phyloP scores from a whole-genome alignment of 192 early-diverging fungal genomes.

The Linnemannia elongata region DNA sequence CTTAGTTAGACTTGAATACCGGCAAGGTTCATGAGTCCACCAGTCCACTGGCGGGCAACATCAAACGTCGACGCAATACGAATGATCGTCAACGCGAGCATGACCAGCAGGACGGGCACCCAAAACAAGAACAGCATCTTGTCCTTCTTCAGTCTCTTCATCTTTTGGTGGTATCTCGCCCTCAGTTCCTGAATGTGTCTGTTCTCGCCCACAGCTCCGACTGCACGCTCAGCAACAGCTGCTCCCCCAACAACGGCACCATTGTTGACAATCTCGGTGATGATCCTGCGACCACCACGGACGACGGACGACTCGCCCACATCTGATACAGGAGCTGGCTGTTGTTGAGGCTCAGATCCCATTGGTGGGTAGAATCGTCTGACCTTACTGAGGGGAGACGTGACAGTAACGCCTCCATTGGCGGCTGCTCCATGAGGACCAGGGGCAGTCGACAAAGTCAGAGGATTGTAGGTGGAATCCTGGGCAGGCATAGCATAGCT shows the following conservation, averaged over 20 bases:
- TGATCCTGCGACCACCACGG: slow-evolving; percentile 45
- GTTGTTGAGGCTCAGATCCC: slow-evolving; percentile 32
- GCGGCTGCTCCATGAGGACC: not conserved
- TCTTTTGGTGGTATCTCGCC: slow-evolving; percentile 51
- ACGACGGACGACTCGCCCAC: slow-evolving; percentile 47
- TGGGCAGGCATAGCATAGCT: slow-evolving; percentile 42
- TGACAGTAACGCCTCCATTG: slow-evolving; percentile 1
- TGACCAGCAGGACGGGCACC: slow-evolving; percentile 65
- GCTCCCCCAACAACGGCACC: slow-evolving; percentile 51
- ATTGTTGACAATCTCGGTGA: slow-evolving; percentile 54
- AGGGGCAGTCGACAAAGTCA: slow-evolving; percentile 40
- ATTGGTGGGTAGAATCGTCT: slow-evolving; percentile 53
- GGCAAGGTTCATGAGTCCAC: slow-evolving; percentile 46
- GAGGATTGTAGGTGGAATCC: slow-evolving; percentile 30
- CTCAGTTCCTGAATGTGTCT: slow-evolving; percentile 49
- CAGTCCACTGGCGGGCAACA: slow-evolving; percentile 53
- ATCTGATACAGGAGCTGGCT: slow-evolving; percentile 5
- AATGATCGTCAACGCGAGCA: slow-evolving; percentile 50
- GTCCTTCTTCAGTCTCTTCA: slow-evolving; percentile 63
- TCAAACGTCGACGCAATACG: slow-evolving; percentile 54
- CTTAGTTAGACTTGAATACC: slow-evolving; percentile 54
- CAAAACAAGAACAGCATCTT: slow-evolving; percentile 70
- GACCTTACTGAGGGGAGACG: slow-evolving; percentile 38
- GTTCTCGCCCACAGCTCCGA: slow-evolving; percentile 49
- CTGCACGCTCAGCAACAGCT: slow-evolving; percentile 51